Base-by-base conservation (phyloP, 176 grass and related monocot genomes). In the Oryza officinalis region DNA sequence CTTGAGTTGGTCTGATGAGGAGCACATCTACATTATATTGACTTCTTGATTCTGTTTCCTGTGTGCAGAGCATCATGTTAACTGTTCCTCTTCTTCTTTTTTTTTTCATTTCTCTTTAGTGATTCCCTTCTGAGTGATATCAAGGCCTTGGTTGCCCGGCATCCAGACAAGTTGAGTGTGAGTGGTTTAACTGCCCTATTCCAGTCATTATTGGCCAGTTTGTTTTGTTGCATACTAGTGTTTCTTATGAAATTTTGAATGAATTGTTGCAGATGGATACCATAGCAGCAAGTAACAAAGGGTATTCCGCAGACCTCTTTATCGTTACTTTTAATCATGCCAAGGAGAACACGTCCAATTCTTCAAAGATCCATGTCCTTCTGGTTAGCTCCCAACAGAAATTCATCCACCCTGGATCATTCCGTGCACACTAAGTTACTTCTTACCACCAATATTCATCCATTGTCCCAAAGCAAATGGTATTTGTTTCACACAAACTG, bases 261-360 rank as follows among this genome's bases (percentile, higher is more conserved):
- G 63, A 63, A 75, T 8, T 60, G 0, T 80, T 32, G 85, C 80
- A 98, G 96, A 95, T 98, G 84, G 96, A 98, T 41, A 89, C 80
- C 41, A 68, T 94, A 73, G 81, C 71, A 87, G 84, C 83, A 40
- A 86, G 91, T 71, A 90, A 92, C 70, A 89, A 80, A 79, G 96
- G 93, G 2, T 98, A 98, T 86, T 79, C 76, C 27, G 89, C 91
- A n/a, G 87, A 96, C 74, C 72, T 98, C 54, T 85, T 81, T 30
- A 87, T 92, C 20, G 86, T 98, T 72, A 98, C 96, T 41, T 98
- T 95, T 83, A 92, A 94, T 85, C 74, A 86, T 25, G 10, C 68
- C 13, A 92, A 83, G 65, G 87, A 88, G 86, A 63, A 72, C 17
- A 76, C 49, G 23, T 63, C 75, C 10, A 85, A 92, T 38, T 80